Conservation (phyloP, 177 flowering plant species). For the Vitis hybrid region DNA sequence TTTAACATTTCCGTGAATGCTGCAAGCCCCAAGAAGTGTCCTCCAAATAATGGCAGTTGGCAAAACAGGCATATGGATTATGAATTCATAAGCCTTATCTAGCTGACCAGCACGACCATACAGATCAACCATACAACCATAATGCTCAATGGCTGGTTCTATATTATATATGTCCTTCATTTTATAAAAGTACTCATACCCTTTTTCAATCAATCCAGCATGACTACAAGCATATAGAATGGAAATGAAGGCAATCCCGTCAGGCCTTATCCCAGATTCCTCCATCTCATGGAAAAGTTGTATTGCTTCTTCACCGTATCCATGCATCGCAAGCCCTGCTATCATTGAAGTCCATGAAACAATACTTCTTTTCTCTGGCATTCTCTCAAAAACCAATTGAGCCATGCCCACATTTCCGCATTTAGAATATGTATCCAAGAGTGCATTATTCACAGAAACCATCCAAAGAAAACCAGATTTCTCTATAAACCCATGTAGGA, state of each 20-base stretch:
- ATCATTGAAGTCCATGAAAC: conserved; percentile 82
- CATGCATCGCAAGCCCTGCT: conserved; percentile 72
- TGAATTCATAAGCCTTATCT: conserved; percentile 55
- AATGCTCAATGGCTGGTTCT: conserved; percentile 70
- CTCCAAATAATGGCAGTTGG: conserved; percentile 72
- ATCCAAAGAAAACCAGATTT: conserved; percentile 54
- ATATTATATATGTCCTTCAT: conserved; percentile 50
- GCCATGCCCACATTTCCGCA: conserved; percentile 70
- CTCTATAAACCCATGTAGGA: conserved; percentile 59
- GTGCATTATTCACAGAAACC: conserved; percentile 66
- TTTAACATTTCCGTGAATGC: conserved; percentile 58
- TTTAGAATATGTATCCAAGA: conserved; percentile 64
- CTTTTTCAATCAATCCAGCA: conserved; percentile 67
- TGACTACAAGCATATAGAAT: conserved; percentile 86
- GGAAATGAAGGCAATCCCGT: conserved; percentile 58
- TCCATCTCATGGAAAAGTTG: conserved; percentile 57
- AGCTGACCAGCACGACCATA: conserved; percentile 75
- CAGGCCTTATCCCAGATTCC: conserved; percentile 50
- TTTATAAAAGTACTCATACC: conserved; percentile 40
- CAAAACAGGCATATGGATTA: conserved; percentile 56
- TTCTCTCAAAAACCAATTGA: conserved; percentile 50
- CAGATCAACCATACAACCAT: conserved; percentile 88
- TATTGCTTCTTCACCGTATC: conserved; percentile 62
- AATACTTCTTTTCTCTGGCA: conserved; percentile 43
- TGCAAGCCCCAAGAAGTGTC: conserved; percentile 85